These are phyloP conservation scores for Xylaria nigripes DNA, from an alignment of 495 filamentous ascomycete genomes.

Conservation along the genomic window DNA sequence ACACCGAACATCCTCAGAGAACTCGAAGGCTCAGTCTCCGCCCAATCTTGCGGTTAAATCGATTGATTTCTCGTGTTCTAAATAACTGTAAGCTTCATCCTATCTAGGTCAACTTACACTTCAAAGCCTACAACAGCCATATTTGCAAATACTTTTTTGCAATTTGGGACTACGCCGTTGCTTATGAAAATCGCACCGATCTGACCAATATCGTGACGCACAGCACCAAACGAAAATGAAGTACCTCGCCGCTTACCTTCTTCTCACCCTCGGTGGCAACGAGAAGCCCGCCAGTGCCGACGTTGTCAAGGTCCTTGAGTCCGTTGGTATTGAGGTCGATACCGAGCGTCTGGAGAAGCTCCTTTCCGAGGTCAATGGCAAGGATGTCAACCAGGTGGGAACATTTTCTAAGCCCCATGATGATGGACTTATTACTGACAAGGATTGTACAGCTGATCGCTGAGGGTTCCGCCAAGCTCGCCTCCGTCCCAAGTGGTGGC, in stretches of 20 bases:
- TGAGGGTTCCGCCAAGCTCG: conserved; percentile 87
- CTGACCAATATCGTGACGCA: conserved; percentile 7
- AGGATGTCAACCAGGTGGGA: conserved; percentile 88
- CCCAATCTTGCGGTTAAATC: conserved; percentile 46
- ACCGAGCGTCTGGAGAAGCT: conserved; percentile 76
- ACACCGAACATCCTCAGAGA: conserved; percentile 30
- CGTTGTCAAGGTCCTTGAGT: conserved; percentile 82
- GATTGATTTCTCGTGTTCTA: conserved; percentile 52
- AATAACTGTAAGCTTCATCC: conserved; percentile 11
- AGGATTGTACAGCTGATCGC: conserved; percentile 64
- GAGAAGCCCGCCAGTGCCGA: conserved; percentile 76
- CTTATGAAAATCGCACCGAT: conserved; percentile 11
- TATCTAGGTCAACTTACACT: conserved; percentile 26
- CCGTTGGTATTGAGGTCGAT: conserved; percentile 95
- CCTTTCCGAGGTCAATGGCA: conserved; percentile 88
- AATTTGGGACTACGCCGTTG: neutral
- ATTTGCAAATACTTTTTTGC: neutral
- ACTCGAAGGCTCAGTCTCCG: conserved; percentile 53
- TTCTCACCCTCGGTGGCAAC: conserved; percentile 91
- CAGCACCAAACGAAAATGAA: conserved; percentile 72
- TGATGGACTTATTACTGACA: conserved; percentile 21
- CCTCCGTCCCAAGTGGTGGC: conserved; percentile 93
- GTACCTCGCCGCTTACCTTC: conserved; percentile 98
- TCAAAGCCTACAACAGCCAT: neutral
- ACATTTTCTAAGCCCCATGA: conserved; percentile 11